These are phyloP conservation scores for Fusarium sp. DNA, from an alignment of 2,329 filamentous ascomycete species.

Conservation along the genomic window DNA sequence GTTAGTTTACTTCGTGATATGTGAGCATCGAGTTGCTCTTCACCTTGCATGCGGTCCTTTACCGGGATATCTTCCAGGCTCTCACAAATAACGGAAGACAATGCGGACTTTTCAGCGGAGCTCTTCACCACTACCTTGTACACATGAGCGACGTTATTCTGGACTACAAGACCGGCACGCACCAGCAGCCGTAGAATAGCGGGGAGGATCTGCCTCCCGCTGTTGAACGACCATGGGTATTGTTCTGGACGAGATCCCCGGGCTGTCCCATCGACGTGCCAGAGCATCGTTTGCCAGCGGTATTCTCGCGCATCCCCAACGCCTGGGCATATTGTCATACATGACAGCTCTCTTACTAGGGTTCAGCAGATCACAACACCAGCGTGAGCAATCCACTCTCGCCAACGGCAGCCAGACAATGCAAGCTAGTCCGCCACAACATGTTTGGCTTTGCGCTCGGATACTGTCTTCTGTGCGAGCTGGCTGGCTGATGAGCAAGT, in stretches of 20 bases:
- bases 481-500: conserved; percentile 17
- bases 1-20: conserved; percentile 17
- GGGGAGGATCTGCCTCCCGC: conserved; percentile 36
- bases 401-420: conserved; percentile 36
- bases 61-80: conserved; percentile 10
- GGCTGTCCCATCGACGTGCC: conserved; percentile 27
- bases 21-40: conserved; percentile 11
- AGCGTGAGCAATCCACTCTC: conserved; percentile 26
- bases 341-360: conserved; percentile 32
- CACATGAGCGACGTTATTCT: conserved; percentile 27
- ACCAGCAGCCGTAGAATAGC: conserved; percentile 24
- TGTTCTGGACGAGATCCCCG: conserved; percentile 38
- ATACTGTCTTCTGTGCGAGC: conserved; percentile 34
- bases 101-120: conserved; percentile 9
- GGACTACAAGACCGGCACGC: conserved; percentile 19
- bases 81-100: conserved; percentile 18
- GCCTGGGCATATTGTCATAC: conserved; percentile 30
- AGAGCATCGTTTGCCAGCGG: conserved; percentile 33
- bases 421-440: conserved; percentile 21
- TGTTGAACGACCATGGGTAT: conserved; percentile 34
- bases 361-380: conserved; percentile 24
- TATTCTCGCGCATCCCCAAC: conserved; percentile 23
- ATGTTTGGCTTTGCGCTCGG: conserved; percentile 26
- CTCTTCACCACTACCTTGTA: conserved; percentile 4
- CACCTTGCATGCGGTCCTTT: conserved; percentile 28